These are phyloP conservation scores for Tricholoma matsutake DNA, from an alignment of 768 basidiomycete genomes.

Conservation along the genomic window DNA sequence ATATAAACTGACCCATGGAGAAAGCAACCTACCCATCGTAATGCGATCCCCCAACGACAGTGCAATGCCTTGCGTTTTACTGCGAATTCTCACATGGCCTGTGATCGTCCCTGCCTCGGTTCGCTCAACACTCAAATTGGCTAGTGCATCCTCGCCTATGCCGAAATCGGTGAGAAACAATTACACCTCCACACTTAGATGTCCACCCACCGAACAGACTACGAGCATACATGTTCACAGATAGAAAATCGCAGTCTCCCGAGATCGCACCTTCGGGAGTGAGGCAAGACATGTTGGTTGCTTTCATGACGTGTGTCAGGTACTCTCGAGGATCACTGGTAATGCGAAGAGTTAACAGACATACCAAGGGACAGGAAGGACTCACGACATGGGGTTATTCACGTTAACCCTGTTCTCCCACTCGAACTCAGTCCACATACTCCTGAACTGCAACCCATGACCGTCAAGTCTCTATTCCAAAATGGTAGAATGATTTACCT, in stretches of 20 bases:
- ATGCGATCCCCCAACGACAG: conserved; percentile 91
- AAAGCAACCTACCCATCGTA: conserved; percentile 47
- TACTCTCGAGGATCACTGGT: conserved; percentile 81
- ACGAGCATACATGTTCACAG: conserved; percentile 94
- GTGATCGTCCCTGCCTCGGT: conserved; percentile 78
- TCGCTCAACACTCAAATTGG: conserved; percentile 90
- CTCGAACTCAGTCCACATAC: conserved; percentile 99
- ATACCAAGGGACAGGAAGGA: conserved; percentile 17
- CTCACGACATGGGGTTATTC: conserved; percentile 76
- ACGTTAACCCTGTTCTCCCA: conserved; percentile 99
- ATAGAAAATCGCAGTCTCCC: conserved; percentile 95
- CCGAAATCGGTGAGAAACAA: background rate
- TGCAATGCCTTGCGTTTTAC: conserved; percentile 97
- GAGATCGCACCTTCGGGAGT: conserved; percentile 94
- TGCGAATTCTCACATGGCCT: conserved; percentile 93
- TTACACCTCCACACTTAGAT: background rate
- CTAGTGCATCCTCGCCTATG: conserved; percentile 90
- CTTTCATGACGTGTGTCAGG: conserved; percentile 91
- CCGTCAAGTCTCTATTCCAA: background rate
- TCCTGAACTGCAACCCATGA: conserved; percentile 65
- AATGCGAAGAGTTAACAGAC: background rate
- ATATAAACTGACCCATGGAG: background rate
- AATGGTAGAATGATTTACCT: conserved; percentile 45
- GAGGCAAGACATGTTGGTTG: conserved; percentile 96
- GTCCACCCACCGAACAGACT: conserved; percentile 81